Base-by-base conservation (phyloP, 2,329 filamentous ascomycete genomes). In the Cercospora sp. region DNA sequence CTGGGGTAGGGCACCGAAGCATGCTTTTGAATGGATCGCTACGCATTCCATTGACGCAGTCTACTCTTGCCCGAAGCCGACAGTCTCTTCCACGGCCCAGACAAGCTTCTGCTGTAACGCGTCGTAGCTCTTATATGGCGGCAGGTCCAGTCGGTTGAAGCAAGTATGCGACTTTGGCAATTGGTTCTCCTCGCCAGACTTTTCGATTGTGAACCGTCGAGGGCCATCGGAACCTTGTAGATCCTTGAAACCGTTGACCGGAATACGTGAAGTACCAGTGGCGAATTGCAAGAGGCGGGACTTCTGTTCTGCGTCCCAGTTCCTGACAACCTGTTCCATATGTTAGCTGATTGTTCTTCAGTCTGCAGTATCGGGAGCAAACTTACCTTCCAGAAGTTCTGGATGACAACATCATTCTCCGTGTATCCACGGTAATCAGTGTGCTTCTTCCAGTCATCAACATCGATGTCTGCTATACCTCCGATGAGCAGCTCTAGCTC, bases 381-480 rank as follows among this genome's bases (percentile, higher is more conserved):
- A 30, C 79, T 73, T 67, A 87, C 85, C 85, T 97, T 94, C 95
- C 95, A 99, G 87, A 99, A 99, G 84, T 96, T 94, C 80, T 96
- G 92, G 73, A 99, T 95, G 28, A 99, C 95, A 77, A 97, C 93
- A 76, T 99, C 95, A 66, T 90, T 93, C 82, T 99, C 95, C 9
- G 96, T 97, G 86, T 99, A 99, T 64, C 95, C 95, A 75, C 95
- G 91, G 81, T 99, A 99, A 78, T 99, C 95, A 58, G 95, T 99
- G 83, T 99, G 95, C 85, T 99, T 99, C 90, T 99, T 98, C 95
- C 95, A 99, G 81, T 99, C 95, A 69, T 99, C 95, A 16, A 99
- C 94, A 77, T 99, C 95, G 74, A 99, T 99, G 81, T 99, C 95
- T n/a, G 95, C 95, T 75, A 99, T 99, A 86, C 95, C 95, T 73